Conservation (phyloP, 2,329 filamentous ascomycete species). For the Endothia cerciana region DNA sequence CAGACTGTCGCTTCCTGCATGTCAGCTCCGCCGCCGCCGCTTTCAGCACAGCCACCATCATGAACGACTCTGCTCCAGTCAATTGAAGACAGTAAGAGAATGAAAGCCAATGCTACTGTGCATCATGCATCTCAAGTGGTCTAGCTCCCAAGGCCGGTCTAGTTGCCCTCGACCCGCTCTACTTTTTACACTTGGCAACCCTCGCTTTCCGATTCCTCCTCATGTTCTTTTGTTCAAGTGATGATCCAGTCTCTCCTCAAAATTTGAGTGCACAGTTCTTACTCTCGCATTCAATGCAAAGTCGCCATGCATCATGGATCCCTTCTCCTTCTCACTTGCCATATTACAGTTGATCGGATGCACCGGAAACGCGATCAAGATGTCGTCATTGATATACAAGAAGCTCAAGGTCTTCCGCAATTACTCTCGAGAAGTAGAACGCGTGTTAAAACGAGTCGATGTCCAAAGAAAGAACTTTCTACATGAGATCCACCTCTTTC, state of each 20-base stretch:
- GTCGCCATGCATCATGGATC: constrained; percentile 16
- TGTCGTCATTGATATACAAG: not conserved
- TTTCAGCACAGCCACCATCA: constrained; percentile 3
- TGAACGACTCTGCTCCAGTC: too few relatives aligned
- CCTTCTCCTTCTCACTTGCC: constrained; percentile 8
- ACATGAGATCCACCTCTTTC: constrained; percentile 16
- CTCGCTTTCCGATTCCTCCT: not conserved
- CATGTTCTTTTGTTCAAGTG: not conserved
- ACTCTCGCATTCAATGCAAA: too few relatives aligned
- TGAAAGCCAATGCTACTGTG: too few relatives aligned
- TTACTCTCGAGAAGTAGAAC: constrained; percentile 6
- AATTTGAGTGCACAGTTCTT: not conserved
- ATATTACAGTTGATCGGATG: constrained; percentile 11
- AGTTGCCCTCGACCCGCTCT: not conserved
- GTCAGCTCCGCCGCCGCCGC: not conserved
- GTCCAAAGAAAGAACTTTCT: constrained; percentile 10
- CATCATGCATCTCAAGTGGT: not conserved
- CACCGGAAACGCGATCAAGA: constrained; percentile 4
- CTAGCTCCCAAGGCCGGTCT: too few relatives aligned
- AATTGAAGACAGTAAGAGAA: too few relatives aligned
- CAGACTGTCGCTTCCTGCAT: too few relatives aligned
- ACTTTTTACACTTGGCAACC: not conserved
- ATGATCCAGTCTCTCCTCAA: not conserved
- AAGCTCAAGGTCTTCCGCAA: constrained; percentile 18
- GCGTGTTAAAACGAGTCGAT: not conserved